phyloP scores from a whole-genome alignment of 306 rosid species.

The Lagenaria siceraria region DNA sequence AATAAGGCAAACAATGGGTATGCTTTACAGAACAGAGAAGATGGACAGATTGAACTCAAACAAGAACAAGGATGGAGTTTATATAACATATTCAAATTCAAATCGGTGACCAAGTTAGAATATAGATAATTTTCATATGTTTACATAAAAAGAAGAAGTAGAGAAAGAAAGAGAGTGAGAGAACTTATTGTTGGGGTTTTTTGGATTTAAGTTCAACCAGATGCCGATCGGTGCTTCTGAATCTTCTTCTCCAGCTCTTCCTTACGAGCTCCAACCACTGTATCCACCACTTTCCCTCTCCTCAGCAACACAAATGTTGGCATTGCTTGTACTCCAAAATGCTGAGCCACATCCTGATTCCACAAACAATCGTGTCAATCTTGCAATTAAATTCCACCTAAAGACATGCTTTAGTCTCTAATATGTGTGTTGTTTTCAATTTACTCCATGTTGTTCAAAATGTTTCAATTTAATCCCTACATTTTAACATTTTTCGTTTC shows the following conservation, averaged over 20 bases:
- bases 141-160: neutral
- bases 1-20: neutral
- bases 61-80: neutral
- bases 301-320: constrained; percentile 72
- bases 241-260: constrained; percentile 69
- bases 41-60: neutral
- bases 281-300: constrained; percentile 54
- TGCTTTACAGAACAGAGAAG: neutral
- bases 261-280: constrained; percentile 59
- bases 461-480: neutral
- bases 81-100: neutral
- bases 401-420: neutral
- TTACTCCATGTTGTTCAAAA: neutral
- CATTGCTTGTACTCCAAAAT: constrained; percentile 64
- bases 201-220: neutral
- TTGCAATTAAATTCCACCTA: neutral
- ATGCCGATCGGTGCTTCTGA: constrained; percentile 16
- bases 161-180: neutral
- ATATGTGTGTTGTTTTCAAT: too few relatives aligned
- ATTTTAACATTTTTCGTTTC: neutral
- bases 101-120: neutral
- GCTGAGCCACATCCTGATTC: constrained; percentile 56
- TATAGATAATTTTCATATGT: neutral
- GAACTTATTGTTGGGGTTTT: neutral
- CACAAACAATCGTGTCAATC: neutral